phyloP scores from a whole-genome alignment of 1,284 basidiomycete species.

The Malassezia pachydermatis region DNA sequence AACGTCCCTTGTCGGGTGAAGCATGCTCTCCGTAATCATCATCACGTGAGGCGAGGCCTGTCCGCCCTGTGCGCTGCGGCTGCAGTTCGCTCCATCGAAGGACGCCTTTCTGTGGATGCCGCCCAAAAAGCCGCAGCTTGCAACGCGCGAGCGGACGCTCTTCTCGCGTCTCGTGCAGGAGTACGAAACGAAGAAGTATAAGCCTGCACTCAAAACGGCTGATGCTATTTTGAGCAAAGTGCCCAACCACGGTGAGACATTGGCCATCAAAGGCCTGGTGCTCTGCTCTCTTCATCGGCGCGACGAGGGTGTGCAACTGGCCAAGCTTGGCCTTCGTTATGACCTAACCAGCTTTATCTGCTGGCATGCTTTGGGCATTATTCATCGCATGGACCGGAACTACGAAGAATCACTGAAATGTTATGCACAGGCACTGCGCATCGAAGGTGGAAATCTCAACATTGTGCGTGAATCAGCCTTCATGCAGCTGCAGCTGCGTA shows the following conservation, averaged over 20 bases:
- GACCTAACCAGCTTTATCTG: slow-evolving; percentile 89
- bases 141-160: slow-evolving; percentile 71
- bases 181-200: slow-evolving; percentile 83
- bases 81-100: no score
- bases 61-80: no score
- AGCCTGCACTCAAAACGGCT: slow-evolving; percentile 80
- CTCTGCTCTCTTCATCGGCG: slow-evolving; percentile 33
- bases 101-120: slow-evolving; percentile 29
- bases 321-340: slow-evolving; percentile 68
- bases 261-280: slow-evolving; percentile 44
- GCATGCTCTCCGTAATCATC: no score
- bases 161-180: slow-evolving; percentile 69
- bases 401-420: slow-evolving; percentile 77
- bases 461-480: slow-evolving; percentile 82
- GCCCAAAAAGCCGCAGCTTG: slow-evolving; percentile 51
- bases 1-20: no score
- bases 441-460: slow-evolving; percentile 89
- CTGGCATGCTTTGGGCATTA: slow-evolving; percentile 85
- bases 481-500: slow-evolving; percentile 78
- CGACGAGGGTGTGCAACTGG: slow-evolving; percentile 64
- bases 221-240: slow-evolving; percentile 91
- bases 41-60: no score
- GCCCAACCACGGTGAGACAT: slow-evolving; percentile 70
- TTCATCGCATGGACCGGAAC: slow-evolving; percentile 62
- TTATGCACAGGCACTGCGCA: slow-evolving; percentile 64